These are phyloP conservation scores for Suhomyces anneliseae DNA, from an alignment of 1,139 yeast genomes.

Conservation along the genomic window DNA sequence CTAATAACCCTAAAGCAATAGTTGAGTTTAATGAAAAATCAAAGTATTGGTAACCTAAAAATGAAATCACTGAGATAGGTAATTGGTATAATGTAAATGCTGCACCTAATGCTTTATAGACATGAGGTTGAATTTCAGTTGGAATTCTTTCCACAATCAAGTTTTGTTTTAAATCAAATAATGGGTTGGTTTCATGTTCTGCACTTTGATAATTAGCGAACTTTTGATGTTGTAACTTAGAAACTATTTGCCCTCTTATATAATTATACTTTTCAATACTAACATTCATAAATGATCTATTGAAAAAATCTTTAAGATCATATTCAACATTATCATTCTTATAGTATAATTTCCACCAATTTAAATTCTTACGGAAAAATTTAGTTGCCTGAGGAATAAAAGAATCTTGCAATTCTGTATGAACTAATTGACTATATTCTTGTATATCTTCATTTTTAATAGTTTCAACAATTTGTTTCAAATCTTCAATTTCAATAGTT, in stretches of 20 bases:
- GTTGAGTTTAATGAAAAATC: conserved; percentile 37
- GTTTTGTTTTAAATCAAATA: conserved; percentile 30
- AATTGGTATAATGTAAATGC: conserved; percentile 42
- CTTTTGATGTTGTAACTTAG: conserved; percentile 19
- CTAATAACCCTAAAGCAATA: conserved; percentile 37
- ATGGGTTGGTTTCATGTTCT: conserved; percentile 27
- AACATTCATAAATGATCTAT: conserved; percentile 35
- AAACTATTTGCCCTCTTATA: conserved; percentile 37
- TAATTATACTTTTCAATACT: conserved; percentile 43
- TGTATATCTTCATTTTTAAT: conserved; percentile 23
- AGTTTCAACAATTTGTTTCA: conserved; percentile 13
- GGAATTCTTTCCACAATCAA: conserved; percentile 29
- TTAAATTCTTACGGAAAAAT: conserved; percentile 33
- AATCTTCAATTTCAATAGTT: conserved; percentile 1
- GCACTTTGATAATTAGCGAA: conserved; percentile 15
- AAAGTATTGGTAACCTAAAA: conserved; percentile 35
- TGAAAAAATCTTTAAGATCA: conserved; percentile 42
- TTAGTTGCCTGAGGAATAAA: conserved; percentile 33
- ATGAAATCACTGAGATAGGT: conserved; percentile 37
- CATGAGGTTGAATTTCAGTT: conserved; percentile 41
- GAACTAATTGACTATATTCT: conserved; percentile 33
- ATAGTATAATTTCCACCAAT: conserved; percentile 48
- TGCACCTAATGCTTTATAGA: conserved; percentile 28
- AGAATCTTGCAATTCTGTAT: conserved; percentile 38
- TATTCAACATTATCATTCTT: conserved; percentile 50